These are phyloP conservation scores for Kluyveromyces lactis DNA, from an alignment of 805 yeast genomes.

Conservation along the genomic window DNA sequence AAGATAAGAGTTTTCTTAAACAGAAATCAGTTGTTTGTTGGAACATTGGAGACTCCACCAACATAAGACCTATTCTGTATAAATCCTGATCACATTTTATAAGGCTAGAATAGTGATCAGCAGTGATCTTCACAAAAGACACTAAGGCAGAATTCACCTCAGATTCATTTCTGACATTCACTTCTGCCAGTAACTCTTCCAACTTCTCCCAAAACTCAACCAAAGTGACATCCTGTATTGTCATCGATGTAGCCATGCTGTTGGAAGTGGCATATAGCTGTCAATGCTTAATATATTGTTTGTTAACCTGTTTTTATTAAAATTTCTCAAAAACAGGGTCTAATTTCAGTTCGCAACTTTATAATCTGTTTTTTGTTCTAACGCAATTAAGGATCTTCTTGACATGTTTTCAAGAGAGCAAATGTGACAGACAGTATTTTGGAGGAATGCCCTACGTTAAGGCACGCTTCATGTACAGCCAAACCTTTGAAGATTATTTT, in stretches of 20 bases:
- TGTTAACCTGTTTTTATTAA: too few relatives aligned
- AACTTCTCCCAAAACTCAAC: conserved; percentile 21
- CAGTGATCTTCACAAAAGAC: conserved; percentile 19
- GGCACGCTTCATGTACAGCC: too few relatives aligned
- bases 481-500: too few relatives aligned
- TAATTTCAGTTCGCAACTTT: too few relatives aligned
- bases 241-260: not conserved
- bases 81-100: conserved; percentile 27
- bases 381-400: too few relatives aligned
- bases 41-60: conserved; percentile 31
- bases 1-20: conserved; percentile 40
- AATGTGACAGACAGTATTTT: too few relatives aligned
- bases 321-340: too few relatives aligned
- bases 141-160: conserved; percentile 22
- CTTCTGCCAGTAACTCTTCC: conserved; percentile 18
- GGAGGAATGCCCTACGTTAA: too few relatives aligned
- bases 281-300: too few relatives aligned
- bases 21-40: conserved; percentile 36
- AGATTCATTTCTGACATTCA: conserved; percentile 9
- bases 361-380: too few relatives aligned
- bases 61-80: conserved; percentile 29
- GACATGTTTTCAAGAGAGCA: too few relatives aligned
- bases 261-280: not conserved
- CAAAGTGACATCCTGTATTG: conserved; percentile 1
- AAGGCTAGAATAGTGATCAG: conserved; percentile 21